These are phyloP conservation scores for Penicillium canariense DNA, from an alignment of 495 filamentous ascomycete genomes.

Conservation along the genomic window DNA sequence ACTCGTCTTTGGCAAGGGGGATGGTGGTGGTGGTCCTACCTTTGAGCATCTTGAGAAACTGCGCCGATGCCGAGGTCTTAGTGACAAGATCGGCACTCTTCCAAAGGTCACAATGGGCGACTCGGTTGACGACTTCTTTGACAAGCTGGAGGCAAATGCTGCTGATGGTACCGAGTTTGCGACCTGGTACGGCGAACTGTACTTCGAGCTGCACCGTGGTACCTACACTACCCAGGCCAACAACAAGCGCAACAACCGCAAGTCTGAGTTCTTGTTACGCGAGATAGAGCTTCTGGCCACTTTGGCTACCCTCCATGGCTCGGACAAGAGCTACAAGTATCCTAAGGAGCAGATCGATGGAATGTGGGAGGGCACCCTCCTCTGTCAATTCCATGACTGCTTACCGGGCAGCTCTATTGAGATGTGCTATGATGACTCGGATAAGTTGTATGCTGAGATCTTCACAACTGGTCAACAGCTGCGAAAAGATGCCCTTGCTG, in stretches of 20 bases:
- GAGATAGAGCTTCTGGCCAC: conserved; percentile 90
- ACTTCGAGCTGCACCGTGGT: conserved; percentile 94
- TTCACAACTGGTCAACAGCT: conserved; percentile 72
- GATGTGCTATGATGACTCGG: conserved; percentile 94
- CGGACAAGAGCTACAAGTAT: conserved; percentile 66
- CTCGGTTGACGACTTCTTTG: conserved; percentile 97
- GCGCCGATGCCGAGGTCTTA: conserved; percentile 88
- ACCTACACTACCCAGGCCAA: conserved; percentile 97
- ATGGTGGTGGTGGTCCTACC: conserved; percentile 95
- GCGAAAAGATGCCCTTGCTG: conserved; percentile 64
- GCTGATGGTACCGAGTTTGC: conserved; percentile 73
- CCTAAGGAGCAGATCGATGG: conserved; percentile 87
- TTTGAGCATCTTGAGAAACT: conserved; percentile 93
- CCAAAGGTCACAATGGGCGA: conserved; percentile 86
- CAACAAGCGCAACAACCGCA: conserved; percentile 92
- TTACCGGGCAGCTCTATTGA: conserved; percentile 93
- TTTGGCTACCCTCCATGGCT: conserved; percentile 67
- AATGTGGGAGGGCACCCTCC: conserved; percentile 84
- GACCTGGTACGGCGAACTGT: conserved; percentile 97
- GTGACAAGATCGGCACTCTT: conserved; percentile 77
- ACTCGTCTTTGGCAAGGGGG: conserved; percentile 92
- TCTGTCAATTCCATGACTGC: conserved; percentile 97
- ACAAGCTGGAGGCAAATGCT: conserved; percentile 68
- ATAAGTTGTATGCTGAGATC: conserved; percentile 79
- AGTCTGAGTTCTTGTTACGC: conserved; percentile 76